phyloP scores from a whole-genome alignment of 2,329 filamentous ascomycete species.

The Aquanectria penicillioides region DNA sequence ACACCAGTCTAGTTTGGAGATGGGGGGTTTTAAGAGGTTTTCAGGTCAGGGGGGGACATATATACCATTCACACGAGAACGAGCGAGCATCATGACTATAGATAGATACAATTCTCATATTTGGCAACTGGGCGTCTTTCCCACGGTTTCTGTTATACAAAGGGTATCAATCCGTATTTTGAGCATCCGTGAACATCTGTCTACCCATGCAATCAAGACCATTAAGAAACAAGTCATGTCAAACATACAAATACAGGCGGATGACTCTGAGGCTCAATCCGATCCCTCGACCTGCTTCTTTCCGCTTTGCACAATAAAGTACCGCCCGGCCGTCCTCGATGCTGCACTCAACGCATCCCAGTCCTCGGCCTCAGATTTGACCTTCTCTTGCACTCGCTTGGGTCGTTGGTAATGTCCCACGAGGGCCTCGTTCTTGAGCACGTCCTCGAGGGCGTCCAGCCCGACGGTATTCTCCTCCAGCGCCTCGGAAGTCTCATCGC shows the following conservation, averaged over 20 bases:
- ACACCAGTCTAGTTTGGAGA: background rate
- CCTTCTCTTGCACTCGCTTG: conserved; percentile 47
- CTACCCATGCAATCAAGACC: background rate
- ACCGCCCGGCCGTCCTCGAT: conserved; percentile 73
- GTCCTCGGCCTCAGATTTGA: conserved; percentile 63
- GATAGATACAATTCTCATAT: conserved; percentile 10
- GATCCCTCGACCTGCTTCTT: conserved; percentile 48
- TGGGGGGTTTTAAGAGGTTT: too few relatives aligned
- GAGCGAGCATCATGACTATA: conserved; percentile 20
- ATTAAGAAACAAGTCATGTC: background rate
- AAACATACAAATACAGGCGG: background rate
- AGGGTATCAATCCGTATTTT: conserved; percentile 25
- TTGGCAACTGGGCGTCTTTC: background rate
- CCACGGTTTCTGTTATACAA: conserved; percentile 10
- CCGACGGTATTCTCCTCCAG: conserved; percentile 69
- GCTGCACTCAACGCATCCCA: conserved; percentile 79
- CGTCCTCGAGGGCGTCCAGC: conserved; percentile 64
- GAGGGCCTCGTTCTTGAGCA: conserved; percentile 68
- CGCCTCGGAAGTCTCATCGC: conserved; percentile 78
- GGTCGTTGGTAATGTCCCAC: conserved; percentile 65
- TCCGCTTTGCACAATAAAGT: conserved; percentile 79
- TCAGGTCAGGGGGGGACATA: background rate
- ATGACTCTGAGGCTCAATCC: conserved; percentile 13
- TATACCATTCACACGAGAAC: conserved; percentile 8
- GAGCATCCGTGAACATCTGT: background rate